Conservation (phyloP, 169 alveolate genomes). For the Perkinsus chesapeaki region DNA sequence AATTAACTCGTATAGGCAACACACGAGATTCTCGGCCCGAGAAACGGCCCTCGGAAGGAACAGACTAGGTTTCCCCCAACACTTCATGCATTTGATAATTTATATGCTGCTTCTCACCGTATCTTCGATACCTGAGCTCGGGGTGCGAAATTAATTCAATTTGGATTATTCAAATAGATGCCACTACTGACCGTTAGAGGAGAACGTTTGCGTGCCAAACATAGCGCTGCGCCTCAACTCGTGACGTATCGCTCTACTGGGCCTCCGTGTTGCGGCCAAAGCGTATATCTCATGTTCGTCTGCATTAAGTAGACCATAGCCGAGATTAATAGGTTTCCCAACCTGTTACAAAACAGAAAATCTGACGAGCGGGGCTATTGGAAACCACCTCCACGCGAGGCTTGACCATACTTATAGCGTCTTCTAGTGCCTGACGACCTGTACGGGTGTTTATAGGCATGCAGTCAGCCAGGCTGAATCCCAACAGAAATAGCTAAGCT, state of each 20-base stretch:
- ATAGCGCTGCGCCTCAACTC: not conserved
- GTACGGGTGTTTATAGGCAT: not conserved
- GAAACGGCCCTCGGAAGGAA: not conserved
- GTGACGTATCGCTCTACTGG: not conserved
- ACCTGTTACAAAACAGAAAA: not conserved
- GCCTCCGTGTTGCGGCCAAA: not conserved
- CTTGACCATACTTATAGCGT: not conserved
- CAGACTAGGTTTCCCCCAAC: not conserved
- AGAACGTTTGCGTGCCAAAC: not conserved
- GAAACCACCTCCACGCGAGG: not conserved
- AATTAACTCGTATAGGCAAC: no score
- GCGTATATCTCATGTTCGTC: not conserved
- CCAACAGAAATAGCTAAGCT: no score
- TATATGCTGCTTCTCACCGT: not conserved
- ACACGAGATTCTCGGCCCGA: not conserved
- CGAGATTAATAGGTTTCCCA: not conserved
- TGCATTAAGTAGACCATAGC: not conserved
- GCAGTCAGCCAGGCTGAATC: not conserved
- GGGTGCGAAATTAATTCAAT: no score
- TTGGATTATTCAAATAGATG: not conserved
- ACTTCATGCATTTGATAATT: no score
- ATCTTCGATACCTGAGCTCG: not conserved
- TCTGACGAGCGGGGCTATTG: not conserved
- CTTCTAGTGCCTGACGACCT: not conserved
- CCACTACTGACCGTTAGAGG: not conserved